These are phyloP conservation scores for Pleurotus salmoneostramineus DNA, from an alignment of 768 basidiomycete genomes.

Conservation along the genomic window DNA sequence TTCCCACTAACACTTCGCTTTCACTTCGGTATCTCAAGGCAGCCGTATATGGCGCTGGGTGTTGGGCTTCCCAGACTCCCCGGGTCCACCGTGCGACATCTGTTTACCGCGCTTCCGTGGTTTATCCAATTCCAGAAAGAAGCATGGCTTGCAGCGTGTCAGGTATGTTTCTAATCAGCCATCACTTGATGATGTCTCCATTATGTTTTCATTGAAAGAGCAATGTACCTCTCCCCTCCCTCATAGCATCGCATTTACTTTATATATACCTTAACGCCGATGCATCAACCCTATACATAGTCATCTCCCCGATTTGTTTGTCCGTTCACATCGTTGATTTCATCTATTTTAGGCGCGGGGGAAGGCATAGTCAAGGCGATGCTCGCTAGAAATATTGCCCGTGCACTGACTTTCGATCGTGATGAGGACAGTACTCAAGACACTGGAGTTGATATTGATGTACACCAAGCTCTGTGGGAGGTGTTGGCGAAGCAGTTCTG, in stretches of 20 bases:
- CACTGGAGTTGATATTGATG: constrained; percentile 26
- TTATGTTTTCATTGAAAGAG: constrained; percentile 1
- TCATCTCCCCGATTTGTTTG: neutral
- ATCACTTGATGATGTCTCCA: neutral
- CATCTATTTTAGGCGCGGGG: constrained; percentile 50
- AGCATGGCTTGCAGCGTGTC: constrained; percentile 71
- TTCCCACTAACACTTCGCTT: neutral
- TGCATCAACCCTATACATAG: neutral
- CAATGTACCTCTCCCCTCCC: neutral
- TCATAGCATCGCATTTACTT: neutral
- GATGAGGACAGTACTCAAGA: constrained; percentile 19
- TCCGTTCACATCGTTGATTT: neutral
- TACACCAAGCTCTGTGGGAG: constrained; percentile 48
- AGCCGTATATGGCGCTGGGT: constrained; percentile 69
- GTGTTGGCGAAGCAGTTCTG: constrained; percentile 46
- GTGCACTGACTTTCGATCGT: constrained; percentile 26
- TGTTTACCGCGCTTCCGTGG: constrained; percentile 21
- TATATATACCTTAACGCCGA: neutral
- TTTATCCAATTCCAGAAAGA: constrained; percentile 8
- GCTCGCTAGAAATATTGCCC: constrained; percentile 54
- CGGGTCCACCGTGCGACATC: constrained; percentile 1
- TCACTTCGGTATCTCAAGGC: constrained; percentile 38
- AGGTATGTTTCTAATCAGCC: constrained; percentile 26
- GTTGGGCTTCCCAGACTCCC: constrained; percentile 48
- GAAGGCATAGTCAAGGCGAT: constrained; percentile 61